Conservation (phyloP, 306 rosid genomes). For the Trichosanthes truncata region DNA sequence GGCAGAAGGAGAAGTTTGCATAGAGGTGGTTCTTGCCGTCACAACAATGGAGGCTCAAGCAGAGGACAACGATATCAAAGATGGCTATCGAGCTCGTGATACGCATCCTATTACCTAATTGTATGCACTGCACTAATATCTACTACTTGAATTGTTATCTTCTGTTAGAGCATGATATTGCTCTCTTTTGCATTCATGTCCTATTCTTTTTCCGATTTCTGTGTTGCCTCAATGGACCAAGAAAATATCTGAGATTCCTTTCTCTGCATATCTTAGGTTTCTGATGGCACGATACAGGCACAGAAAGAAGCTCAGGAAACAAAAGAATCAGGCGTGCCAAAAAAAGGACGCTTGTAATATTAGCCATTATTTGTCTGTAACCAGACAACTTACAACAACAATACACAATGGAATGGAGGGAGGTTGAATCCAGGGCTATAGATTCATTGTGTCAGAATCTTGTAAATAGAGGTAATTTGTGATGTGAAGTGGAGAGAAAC, state of each 20-base stretch:
- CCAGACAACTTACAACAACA: background rate
- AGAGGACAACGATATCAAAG: constrained; percentile 37
- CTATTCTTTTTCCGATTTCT: background rate
- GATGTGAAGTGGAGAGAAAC: background rate
- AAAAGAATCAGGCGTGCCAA: background rate
- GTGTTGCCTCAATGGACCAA: background rate
- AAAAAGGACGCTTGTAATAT: background rate
- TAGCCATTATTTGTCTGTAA: background rate
- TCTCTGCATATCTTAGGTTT: background rate
- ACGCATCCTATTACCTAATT: background rate
- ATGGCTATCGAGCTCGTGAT: constrained; percentile 28
- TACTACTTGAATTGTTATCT: background rate
- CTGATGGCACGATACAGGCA: background rate
- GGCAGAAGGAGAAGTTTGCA: constrained; percentile 26
- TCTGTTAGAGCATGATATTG: background rate
- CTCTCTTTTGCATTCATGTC: background rate
- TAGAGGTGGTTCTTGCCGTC: constrained; percentile 4
- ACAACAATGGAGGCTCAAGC: constrained; percentile 15
- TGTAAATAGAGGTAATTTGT: constrained; percentile 12
- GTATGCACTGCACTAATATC: background rate
- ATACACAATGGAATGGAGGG: background rate
- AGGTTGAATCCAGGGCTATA: background rate
- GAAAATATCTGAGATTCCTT: background rate
- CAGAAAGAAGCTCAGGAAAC: background rate
- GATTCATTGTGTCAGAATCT: background rate